A percentile compares a stretch with the other conserved stretches of the same genome.
These are phyloP conservation scores for Chytriomyces sp. DNA, from an alignment of 192 early-diverging fungal genomes.

Conservation along the genomic window DNA sequence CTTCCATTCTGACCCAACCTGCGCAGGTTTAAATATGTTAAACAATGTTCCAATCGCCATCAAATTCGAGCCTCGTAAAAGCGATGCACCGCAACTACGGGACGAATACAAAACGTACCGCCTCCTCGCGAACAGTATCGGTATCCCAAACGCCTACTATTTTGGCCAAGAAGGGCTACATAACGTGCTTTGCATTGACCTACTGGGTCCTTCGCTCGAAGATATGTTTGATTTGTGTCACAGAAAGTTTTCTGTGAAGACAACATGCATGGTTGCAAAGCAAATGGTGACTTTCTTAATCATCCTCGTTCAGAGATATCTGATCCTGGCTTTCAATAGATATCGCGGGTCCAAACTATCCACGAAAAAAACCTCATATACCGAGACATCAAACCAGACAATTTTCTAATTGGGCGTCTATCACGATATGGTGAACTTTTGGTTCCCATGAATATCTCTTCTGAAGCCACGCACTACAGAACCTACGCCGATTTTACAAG, in stretches of 20 bases:
- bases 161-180: slow-evolving; percentile 95
- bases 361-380: slow-evolving; percentile 95
- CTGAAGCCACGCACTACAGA: slow-evolving; percentile 35
- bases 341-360: slow-evolving; percentile 85
- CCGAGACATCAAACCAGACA: slow-evolving; percentile 98
- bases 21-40: slow-evolving; percentile 75
- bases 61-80: slow-evolving; percentile 93
- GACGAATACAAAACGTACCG: slow-evolving; percentile 96
- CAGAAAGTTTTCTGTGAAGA: slow-evolving; percentile 87
- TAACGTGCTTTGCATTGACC: slow-evolving; percentile 90
- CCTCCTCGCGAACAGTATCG: slow-evolving; percentile 75
- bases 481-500: slow-evolving; percentile 14
- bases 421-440: slow-evolving; percentile 50
- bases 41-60: slow-evolving; percentile 91
- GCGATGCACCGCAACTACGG: slow-evolving; percentile 90
- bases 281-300: slow-evolving; percentile 71
- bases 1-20: slow-evolving; percentile 15
- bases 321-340: slow-evolving; percentile 50
- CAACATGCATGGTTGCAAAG: slow-evolving; percentile 90
- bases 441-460: not conserved
- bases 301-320: not conserved
- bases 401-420: slow-evolving; percentile 89
- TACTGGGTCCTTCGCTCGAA: slow-evolving; percentile 89
- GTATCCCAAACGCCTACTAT: slow-evolving; percentile 87
- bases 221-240: slow-evolving; percentile 94